A percentile compares a stretch with the other conserved stretches of the same genome.
phyloP scores from a whole-genome alignment of 345 rosid species.

The Sisymbrium altissimum region DNA sequence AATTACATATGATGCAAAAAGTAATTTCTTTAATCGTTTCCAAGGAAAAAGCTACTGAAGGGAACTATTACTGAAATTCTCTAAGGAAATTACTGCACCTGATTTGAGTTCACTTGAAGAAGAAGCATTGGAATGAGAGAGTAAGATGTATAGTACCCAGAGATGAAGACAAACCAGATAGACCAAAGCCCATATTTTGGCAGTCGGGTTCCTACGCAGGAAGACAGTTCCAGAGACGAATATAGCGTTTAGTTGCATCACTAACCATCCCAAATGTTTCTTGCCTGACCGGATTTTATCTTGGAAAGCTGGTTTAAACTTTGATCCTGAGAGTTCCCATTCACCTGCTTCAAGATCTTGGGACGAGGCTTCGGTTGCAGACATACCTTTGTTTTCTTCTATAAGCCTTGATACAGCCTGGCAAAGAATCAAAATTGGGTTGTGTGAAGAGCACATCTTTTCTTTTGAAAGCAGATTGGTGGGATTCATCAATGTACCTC shows the following conservation, averaged over 20 bases:
- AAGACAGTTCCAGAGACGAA: slow-evolving; percentile 72
- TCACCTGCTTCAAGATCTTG: slow-evolving; percentile 67
- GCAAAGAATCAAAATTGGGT: slow-evolving; percentile 3
- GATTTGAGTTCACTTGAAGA: slow-evolving; percentile 49
- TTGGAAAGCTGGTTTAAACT: slow-evolving; percentile 48
- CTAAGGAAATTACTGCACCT: slow-evolving; percentile 72
- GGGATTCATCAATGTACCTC: slow-evolving; percentile 52
- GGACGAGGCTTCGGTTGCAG: slow-evolving; percentile 33
- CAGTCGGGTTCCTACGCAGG: slow-evolving; percentile 68
- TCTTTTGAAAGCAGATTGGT: neutral
- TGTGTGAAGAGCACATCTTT: neutral
- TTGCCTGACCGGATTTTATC: slow-evolving; percentile 66
- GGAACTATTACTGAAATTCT: slow-evolving; percentile 60
- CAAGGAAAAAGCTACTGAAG: slow-evolving; percentile 1
- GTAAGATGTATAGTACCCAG: slow-evolving; percentile 84
- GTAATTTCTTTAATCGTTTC: neutral
- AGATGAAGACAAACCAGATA: slow-evolving; percentile 81
- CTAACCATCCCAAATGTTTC: slow-evolving; percentile 63
- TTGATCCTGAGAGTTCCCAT: slow-evolving; percentile 52
- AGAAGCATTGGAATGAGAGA: slow-evolving; percentile 41
- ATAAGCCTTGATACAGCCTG: slow-evolving; percentile 79
- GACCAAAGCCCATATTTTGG: slow-evolving; percentile 63
- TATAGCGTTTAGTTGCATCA: slow-evolving; percentile 68
- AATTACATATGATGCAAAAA: neutral
- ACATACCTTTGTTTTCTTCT: slow-evolving; percentile 55